Conservation (phyloP, 768 basidiomycete genomes). For the Lentinula raphanica region DNA sequence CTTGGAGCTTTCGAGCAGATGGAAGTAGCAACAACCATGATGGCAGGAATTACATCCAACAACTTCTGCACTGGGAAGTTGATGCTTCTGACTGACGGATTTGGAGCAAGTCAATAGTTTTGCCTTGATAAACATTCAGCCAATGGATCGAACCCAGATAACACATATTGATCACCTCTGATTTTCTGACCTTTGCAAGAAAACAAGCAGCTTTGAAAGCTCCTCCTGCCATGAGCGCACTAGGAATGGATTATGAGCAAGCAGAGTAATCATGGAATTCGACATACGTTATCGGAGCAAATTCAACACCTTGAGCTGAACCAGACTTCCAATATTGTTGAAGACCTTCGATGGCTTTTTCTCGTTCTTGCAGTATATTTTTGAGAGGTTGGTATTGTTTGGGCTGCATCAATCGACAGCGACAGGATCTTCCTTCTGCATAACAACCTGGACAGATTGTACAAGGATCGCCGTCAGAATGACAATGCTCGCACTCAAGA, state of each 20-base stretch:
- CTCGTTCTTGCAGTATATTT: conserved; percentile 39
- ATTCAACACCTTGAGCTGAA: not conserved
- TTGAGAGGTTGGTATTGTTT: conserved; percentile 51
- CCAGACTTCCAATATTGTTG: not conserved
- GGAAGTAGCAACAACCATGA: conserved; percentile 30
- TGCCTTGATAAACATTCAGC: not conserved
- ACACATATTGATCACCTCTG: not conserved
- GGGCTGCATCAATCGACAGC: conserved; percentile 55
- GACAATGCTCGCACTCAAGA: conserved; percentile 50
- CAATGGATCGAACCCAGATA: too few relatives aligned
- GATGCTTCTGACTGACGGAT: conserved; percentile 16
- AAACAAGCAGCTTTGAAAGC: conserved; percentile 26
- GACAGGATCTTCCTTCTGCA: conserved; percentile 71
- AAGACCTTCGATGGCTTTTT: conserved; percentile 17
- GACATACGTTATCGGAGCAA: not conserved
- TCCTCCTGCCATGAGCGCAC: conserved; percentile 1
- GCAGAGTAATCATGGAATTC: not conserved
- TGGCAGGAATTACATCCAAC: conserved; percentile 39
- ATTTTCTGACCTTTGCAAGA: conserved; percentile 18
- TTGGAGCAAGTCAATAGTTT: not conserved
- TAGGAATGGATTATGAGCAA: not conserved
- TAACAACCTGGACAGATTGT: conserved; percentile 69
- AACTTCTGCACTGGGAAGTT: conserved; percentile 15
- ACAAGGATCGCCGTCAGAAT: conserved; percentile 30
- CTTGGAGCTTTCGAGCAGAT: conserved; percentile 25